Percentiles rank a stretch among this genome's conserved stretches.
Conservation (phyloP, 352 stramenopile species). For the Pythium dissimile region DNA sequence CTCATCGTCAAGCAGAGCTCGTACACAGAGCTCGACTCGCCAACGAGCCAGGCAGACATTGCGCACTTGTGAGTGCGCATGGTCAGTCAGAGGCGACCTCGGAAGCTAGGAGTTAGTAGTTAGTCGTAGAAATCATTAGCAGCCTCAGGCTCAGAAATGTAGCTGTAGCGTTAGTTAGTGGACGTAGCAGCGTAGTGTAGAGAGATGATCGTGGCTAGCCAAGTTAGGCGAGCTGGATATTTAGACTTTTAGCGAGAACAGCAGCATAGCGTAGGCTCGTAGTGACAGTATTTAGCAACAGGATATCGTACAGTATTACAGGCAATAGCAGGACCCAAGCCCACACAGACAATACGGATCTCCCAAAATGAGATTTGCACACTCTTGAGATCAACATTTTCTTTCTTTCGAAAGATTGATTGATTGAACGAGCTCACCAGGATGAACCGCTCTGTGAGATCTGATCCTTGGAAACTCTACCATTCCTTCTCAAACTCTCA, state of each 20-base stretch:
- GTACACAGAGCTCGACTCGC: constrained; percentile 28
- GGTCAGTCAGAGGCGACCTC: no score
- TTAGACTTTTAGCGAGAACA: not conserved
- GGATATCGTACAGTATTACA: not conserved
- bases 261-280: no score
- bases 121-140: not conserved
- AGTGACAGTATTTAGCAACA: not conserved
- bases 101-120: constrained; percentile 3
- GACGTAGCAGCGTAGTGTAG: not conserved
- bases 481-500: no score
- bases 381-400: no score
- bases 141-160: not conserved
- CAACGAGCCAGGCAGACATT: constrained; percentile 16
- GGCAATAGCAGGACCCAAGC: no score
- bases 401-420: no score
- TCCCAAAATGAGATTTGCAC: no score
- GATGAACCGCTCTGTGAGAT: no score
- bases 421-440: no score
- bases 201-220: constrained; percentile 2
- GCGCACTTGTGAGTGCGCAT: constrained; percentile 9
- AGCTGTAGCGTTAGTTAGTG: not conserved
- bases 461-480: constrained; percentile 16
- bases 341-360: no score
- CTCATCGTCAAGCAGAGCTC: constrained; percentile 17
- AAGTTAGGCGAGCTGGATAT: constrained; percentile 5